phyloP scores from a whole-genome alignment of 73 alveolate species.

The Symbiodinium pilosum region DNA sequence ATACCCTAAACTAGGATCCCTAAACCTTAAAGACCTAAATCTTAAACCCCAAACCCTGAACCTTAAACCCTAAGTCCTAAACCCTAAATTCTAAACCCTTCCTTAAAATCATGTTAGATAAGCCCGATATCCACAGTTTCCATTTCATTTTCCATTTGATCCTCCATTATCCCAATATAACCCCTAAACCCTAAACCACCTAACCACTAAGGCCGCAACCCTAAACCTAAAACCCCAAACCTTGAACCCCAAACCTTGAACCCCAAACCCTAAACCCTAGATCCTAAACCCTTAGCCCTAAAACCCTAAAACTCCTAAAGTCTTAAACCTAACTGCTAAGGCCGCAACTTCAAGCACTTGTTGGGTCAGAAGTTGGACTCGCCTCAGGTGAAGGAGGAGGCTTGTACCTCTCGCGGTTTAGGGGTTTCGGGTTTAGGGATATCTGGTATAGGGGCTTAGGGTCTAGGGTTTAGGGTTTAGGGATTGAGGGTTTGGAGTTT shows the following conservation, averaged over 20 bases:
- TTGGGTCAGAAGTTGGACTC: slow-evolving; percentile 72
- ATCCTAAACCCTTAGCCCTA: neutral
- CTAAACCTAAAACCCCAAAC: neutral
- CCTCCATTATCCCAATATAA: no score
- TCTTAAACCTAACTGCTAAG: neutral
- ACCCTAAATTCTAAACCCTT: no score
- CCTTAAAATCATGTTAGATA: no score
- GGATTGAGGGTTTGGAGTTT: neutral
- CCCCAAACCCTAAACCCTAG: neutral
- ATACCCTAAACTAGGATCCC: no score
- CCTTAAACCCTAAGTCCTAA: no score
- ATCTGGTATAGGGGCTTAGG: neutral
- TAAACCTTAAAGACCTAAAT: no score
- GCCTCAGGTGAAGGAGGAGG: slow-evolving; percentile 89
- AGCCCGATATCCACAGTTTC: no score
- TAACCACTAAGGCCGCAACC: neutral
- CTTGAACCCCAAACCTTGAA: neutral
- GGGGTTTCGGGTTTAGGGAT: neutral
- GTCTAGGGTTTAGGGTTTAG: neutral
- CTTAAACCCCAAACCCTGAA: no score
- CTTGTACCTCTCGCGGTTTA: neutral
- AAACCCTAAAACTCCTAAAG: no score
- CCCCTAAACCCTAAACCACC: no score
- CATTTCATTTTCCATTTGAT: no score
- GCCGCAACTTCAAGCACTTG: slow-evolving; percentile 88